Evolutionary conservation across 768 basidiomycete genomes (phyloP).

Genomic region (Lentinula raphanica): DNA sequence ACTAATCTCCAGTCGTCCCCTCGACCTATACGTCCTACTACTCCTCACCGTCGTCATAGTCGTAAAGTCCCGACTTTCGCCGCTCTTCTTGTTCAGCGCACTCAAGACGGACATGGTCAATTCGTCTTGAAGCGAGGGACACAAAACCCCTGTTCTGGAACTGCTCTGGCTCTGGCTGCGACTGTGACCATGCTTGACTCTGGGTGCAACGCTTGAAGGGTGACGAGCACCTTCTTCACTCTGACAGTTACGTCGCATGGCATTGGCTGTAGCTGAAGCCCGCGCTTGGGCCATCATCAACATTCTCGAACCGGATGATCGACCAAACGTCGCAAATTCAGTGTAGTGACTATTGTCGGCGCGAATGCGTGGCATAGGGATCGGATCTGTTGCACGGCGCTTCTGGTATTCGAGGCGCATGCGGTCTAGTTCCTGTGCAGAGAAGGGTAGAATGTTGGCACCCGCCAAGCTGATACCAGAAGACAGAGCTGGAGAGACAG

Average conservation of each 20-base stretch:
- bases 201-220: background rate
- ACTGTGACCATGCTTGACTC: no score
- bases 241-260: background rate
- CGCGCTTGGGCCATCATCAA: background rate
- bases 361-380: background rate
- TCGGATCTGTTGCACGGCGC: background rate
- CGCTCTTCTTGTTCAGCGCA: background rate
- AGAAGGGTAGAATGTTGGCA: background rate
- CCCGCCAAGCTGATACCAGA: background rate
- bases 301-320: background rate
- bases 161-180: background rate
- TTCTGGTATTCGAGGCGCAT: slow-evolving; percentile 1
- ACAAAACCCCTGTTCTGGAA: background rate
- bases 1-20: background rate
- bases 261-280: background rate
- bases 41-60: background rate
- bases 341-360: background rate
- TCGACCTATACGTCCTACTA: background rate
- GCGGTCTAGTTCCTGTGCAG: background rate
- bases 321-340: background rate
- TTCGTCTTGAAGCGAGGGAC: background rate
- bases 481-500: background rate
- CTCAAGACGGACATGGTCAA: background rate
- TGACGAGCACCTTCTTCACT: background rate
- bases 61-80: background rate